A percentile compares a stretch with the other conserved stretches of the same genome.
Evolutionary conservation across 1,284 basidiomycete genomes (phyloP).

Genomic region (Ustilago sp.): DNA sequence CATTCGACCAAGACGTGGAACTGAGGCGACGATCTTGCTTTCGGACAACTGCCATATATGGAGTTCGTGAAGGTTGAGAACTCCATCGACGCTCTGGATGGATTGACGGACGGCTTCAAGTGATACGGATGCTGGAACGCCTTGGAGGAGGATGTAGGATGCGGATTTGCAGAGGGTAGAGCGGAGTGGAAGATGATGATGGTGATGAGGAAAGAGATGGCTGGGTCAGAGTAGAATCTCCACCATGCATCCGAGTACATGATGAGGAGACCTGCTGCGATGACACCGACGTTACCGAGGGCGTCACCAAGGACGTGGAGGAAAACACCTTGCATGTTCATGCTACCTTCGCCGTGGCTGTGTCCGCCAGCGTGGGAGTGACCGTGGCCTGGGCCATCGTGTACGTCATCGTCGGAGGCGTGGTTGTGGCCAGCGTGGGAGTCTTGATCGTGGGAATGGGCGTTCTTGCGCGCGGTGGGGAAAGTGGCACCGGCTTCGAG

Average conservation of each 20-base stretch:
- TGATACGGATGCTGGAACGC: slow-evolving; percentile 88
- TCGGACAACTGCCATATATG: slow-evolving; percentile 96
- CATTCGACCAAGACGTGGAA: slow-evolving; percentile 91
- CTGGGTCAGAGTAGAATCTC: slow-evolving; percentile 88
- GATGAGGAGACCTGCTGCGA: slow-evolving; percentile 82
- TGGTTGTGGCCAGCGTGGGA: slow-evolving; percentile 47
- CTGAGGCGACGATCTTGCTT: slow-evolving; percentile 90
- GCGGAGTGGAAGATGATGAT: slow-evolving; percentile 96
- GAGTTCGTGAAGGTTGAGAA: slow-evolving; percentile 86
- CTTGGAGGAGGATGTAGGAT: slow-evolving; percentile 96
- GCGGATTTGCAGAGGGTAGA: slow-evolving; percentile 92
- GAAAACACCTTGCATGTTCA: slow-evolving; percentile 97
- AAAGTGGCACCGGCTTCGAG: slow-evolving; percentile 46
- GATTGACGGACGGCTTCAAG: slow-evolving; percentile 85
- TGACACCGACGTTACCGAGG: slow-evolving; percentile 93
- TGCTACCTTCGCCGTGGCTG: slow-evolving; percentile 75
- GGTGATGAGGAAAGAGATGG: slow-evolving; percentile 94
- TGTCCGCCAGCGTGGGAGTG: slow-evolving; percentile 74
- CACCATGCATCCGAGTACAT: slow-evolving; percentile 60
- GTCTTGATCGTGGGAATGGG: slow-evolving; percentile 39
- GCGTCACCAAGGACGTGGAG: slow-evolving; percentile 97
- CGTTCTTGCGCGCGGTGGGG: slow-evolving; percentile 54
- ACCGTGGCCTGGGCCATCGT: slow-evolving; percentile 69
- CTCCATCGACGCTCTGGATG: slow-evolving; percentile 85
- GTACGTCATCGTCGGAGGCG: slow-evolving; percentile 57